A percentile compares a stretch with the other conserved stretches of the same genome.
Evolutionary conservation across 2,329 filamentous ascomycete species (phyloP).

Genomic region (Fusarium scirpi): DNA sequence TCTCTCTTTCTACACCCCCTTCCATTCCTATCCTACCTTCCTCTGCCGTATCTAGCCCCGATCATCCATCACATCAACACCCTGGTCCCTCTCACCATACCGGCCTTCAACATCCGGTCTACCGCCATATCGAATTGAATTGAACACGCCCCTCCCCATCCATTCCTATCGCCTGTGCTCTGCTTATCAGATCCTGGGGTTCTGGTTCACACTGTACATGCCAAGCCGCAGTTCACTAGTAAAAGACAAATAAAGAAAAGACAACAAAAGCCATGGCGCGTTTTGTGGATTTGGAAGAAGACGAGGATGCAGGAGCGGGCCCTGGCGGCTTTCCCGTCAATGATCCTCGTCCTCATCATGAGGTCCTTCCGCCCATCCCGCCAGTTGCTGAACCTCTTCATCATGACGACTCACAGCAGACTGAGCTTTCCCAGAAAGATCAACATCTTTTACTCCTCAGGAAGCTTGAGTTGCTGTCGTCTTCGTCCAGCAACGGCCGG

Average conservation of each 20-base stretch:
- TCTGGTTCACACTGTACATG: constrained; percentile 33
- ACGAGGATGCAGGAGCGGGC: constrained; percentile 40
- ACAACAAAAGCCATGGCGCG: constrained; percentile 44
- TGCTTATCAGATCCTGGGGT: constrained; percentile 49
- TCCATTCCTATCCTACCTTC: constrained; percentile 8
- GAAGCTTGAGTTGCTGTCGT: constrained; percentile 44
- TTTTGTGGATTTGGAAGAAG: constrained; percentile 49
- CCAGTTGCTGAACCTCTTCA: constrained; percentile 42
- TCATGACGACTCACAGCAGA: constrained; percentile 41
- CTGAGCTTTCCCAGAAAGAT: constrained; percentile 40
- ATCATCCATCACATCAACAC: constrained; percentile 18
- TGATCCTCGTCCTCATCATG: constrained; percentile 42
- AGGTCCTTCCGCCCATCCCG: constrained; percentile 39
- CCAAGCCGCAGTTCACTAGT: constrained; percentile 26
- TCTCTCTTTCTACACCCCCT: background rate
- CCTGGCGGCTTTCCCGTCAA: constrained; percentile 31
- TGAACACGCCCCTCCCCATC: constrained; percentile 13
- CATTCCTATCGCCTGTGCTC: constrained; percentile 11
- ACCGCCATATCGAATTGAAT: constrained; percentile 20
- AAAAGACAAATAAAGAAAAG: constrained; percentile 5
- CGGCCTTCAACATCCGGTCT: constrained; percentile 42
- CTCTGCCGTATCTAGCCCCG: constrained; percentile 29
- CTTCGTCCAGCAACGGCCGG: constrained; percentile 36
- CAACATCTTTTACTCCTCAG: constrained; percentile 45
- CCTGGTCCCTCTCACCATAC: constrained; percentile 22